A percentile compares a stretch with the other conserved stretches of the same genome.
Conservation (phyloP, 2,329 filamentous ascomycete genomes). For the Cordyceps javanica region DNA sequence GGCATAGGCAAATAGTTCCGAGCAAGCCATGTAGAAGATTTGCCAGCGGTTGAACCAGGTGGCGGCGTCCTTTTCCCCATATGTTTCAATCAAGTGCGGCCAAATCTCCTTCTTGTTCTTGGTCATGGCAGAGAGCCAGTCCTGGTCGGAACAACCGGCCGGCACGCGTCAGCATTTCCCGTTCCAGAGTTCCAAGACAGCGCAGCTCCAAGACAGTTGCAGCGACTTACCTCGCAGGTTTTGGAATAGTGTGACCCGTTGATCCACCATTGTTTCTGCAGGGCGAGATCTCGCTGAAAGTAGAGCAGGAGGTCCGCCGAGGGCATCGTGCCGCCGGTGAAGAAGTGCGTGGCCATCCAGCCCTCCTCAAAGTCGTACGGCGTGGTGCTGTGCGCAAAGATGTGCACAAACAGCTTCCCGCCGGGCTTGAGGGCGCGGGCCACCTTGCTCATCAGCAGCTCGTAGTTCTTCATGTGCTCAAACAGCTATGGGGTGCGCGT, state of each 20-base stretch:
- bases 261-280: conserved; percentile 65
- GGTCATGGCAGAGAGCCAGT: conserved; percentile 58
- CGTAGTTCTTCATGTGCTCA: conserved; percentile 74
- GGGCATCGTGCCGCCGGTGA: conserved; percentile 68
- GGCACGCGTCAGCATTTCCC: too few relatives aligned
- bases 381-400: conserved; percentile 57
- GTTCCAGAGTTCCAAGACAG: too few relatives aligned
- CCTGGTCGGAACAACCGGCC: conserved; percentile 31
- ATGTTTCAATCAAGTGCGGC: conserved; percentile 59
- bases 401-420: conserved; percentile 64
- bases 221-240: conserved; percentile 55
- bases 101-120: conserved; percentile 54
- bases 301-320: conserved; percentile 59
- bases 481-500: conserved; percentile 45
- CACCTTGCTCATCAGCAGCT: conserved; percentile 59
- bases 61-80: conserved; percentile 51
- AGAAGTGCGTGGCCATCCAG: conserved; percentile 71
- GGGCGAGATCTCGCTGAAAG: conserved; percentile 56
- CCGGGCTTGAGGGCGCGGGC: conserved; percentile 50
- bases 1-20: conserved; percentile 60
- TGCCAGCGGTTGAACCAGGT: conserved; percentile 68
- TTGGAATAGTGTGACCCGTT: conserved; percentile 62
- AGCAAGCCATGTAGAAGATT: conserved; percentile 66
- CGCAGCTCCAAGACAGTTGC: background rate
- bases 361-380: conserved; percentile 66